phyloP scores from a whole-genome alignment of 208 protist genomes.

The Leptomonas seymouri region DNA sequence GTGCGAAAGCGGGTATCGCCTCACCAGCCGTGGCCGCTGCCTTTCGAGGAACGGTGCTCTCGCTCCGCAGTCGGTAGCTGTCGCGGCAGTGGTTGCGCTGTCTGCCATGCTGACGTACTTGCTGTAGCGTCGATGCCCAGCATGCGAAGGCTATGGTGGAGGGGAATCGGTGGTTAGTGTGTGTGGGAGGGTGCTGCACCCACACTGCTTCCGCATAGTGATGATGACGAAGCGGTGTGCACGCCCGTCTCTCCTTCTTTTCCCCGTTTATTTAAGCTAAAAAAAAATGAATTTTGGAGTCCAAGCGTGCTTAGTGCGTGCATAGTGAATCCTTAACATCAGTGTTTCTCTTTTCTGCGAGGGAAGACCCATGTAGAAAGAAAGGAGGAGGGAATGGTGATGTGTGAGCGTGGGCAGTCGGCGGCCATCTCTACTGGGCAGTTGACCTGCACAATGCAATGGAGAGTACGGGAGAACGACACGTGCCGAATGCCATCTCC shows the following conservation, averaged over 20 bases:
- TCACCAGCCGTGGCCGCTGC: constrained; percentile 14
- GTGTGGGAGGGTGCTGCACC: no score
- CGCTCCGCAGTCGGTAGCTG: constrained; percentile 5
- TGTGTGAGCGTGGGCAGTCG: no score
- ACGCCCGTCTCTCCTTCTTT: no score
- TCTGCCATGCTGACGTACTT: constrained; percentile 16
- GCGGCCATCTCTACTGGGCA: no score
- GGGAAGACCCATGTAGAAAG: no score
- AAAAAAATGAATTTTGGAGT: background rate
- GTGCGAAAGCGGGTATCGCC: constrained; percentile 21
- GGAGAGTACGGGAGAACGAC: no score
- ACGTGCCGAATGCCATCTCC: no score
- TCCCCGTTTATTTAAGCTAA: background rate
- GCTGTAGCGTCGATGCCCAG: constrained; percentile 5
- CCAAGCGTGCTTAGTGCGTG: background rate
- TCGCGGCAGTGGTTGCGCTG: constrained; percentile 13
- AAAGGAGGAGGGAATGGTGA: no score
- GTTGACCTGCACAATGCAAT: no score
- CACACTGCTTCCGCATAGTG: no score
- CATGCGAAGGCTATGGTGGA: background rate
- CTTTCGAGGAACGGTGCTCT: constrained; percentile 2
- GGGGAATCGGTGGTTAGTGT: background rate
- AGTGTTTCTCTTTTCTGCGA: background rate
- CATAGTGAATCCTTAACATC: background rate
- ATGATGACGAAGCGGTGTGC: no score